Conservation (phyloP, 495 filamentous ascomycete species). For the Penicillium arizonense region DNA sequence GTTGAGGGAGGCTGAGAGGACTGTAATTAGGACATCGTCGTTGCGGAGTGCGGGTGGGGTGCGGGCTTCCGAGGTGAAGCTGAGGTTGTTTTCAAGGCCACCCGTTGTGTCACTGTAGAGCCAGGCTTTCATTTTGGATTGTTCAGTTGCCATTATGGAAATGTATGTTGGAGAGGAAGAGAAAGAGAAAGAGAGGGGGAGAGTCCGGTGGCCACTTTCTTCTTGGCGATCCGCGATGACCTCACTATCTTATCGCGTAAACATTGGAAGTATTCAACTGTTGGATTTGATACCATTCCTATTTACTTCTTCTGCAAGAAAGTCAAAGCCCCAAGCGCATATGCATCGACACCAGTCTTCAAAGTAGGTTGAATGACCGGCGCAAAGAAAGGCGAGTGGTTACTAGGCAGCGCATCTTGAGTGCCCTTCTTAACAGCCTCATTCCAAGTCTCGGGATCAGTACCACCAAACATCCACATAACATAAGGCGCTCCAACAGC, state of each 20-base stretch:
- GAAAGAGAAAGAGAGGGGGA: background rate
- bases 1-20: conserved; percentile 58
- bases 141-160: conserved; percentile 12
- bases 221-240: background rate
- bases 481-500: conserved; percentile 49
- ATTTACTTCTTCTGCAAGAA: conserved; percentile 27
- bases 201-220: background rate
- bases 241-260: background rate
- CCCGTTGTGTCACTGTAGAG: conserved; percentile 49
- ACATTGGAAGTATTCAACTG: background rate
- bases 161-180: background rate
- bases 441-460: conserved; percentile 46
- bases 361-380: conserved; percentile 63
- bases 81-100: conserved; percentile 58
- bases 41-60: conserved; percentile 35
- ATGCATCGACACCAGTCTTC: conserved; percentile 51
- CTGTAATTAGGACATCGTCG: conserved; percentile 55
- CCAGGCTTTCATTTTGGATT: conserved; percentile 59
- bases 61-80: conserved; percentile 42
- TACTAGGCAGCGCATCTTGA: conserved; percentile 44
- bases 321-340: conserved; percentile 53
- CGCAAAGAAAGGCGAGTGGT: conserved; percentile 61
- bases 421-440: conserved; percentile 43
- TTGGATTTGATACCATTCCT: background rate
- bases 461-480: conserved; percentile 59